Evolutionary conservation across 345 rosid species (phyloP).

Genomic region (Eucalyptus cloeziana): DNA sequence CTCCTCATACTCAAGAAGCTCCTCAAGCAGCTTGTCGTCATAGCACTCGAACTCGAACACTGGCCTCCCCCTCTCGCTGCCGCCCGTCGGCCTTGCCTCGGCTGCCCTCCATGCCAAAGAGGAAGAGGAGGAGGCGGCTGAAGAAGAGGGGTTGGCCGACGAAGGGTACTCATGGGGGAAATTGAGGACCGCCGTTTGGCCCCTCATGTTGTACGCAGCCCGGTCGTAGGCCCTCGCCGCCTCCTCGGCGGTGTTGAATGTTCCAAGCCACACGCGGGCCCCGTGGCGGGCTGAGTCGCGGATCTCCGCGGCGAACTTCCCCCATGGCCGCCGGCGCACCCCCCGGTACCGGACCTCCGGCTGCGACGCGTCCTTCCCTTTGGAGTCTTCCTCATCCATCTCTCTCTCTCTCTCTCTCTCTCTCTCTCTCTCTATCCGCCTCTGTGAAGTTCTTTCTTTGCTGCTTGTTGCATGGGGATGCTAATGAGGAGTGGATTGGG

Average conservation of each 20-base stretch:
- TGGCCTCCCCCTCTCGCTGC: slow-evolving; percentile 1
- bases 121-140: slow-evolving; percentile 12
- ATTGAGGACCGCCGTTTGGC: slow-evolving; percentile 64
- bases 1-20: slow-evolving; percentile 62
- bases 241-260: slow-evolving; percentile 79
- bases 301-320: slow-evolving; percentile 88
- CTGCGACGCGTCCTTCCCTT: neutral
- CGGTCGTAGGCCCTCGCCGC: slow-evolving; percentile 86
- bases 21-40: slow-evolving; percentile 71
- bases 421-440: neutral
- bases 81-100: neutral
- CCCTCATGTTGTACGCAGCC: slow-evolving; percentile 83
- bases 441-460: neutral
- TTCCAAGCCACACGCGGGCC: slow-evolving; percentile 86
- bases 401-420: neutral
- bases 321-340: slow-evolving; percentile 85
- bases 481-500: neutral
- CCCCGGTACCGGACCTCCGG: slow-evolving; percentile 48
- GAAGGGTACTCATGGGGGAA: slow-evolving; percentile 65
- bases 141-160: slow-evolving; percentile 9
- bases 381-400: slow-evolving; percentile 14
- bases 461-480: neutral
- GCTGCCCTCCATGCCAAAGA: slow-evolving; percentile 6
- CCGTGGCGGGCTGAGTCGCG: slow-evolving; percentile 68
- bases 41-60: slow-evolving; percentile 73